These are phyloP conservation scores for Aspergillus sp. DNA, from an alignment of 2,329 filamentous ascomycete genomes.

Conservation along the genomic window DNA sequence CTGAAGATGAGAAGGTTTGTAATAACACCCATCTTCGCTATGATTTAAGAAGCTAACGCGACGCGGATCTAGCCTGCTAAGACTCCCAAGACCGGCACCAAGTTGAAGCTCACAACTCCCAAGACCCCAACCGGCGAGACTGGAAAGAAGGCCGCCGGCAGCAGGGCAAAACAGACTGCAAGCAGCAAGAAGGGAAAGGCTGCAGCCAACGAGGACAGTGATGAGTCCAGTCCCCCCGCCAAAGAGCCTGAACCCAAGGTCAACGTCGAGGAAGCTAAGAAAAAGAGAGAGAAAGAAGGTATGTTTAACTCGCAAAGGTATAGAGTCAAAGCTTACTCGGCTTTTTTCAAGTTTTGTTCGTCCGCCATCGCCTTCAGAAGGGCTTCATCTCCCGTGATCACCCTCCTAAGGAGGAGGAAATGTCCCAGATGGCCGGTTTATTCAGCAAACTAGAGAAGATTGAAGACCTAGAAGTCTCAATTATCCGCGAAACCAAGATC, in stretches of 20 bases:
- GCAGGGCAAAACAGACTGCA: conserved; percentile 60
- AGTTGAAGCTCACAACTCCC: conserved; percentile 57
- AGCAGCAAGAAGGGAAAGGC: conserved; percentile 64
- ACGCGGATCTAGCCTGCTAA: conserved; percentile 56
- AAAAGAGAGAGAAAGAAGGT: conserved; percentile 64
- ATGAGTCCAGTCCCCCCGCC: conserved; percentile 60
- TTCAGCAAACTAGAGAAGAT: conserved; percentile 76
- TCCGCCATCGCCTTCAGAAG: conserved; percentile 93
- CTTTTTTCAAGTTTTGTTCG: conserved; percentile 71
- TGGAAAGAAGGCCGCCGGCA: conserved; percentile 52
- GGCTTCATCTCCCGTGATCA: conserved; percentile 85
- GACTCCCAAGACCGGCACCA: conserved; percentile 66
- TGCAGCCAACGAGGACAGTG: conserved; percentile 60
- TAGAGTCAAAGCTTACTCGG: conserved; percentile 16
- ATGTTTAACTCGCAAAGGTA: conserved; percentile 23
- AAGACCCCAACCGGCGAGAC: conserved; percentile 61
- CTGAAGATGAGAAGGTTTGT: conserved; percentile 71
- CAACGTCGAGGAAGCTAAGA: conserved; percentile 59
- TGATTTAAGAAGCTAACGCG: neutral
- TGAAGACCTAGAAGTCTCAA: conserved; percentile 81
- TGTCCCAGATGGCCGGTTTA: conserved; percentile 50
- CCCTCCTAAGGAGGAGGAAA: conserved; percentile 76
- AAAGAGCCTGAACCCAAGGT: conserved; percentile 58
- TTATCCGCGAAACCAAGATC: conserved; percentile 92
- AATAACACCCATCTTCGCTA: neutral